Evolutionary conservation across 225 moss, liverwort and hornwort species (phyloP), one percentile per base, ranked within the genome.

Genomic region (Thuidium tamariscinum): DNA sequence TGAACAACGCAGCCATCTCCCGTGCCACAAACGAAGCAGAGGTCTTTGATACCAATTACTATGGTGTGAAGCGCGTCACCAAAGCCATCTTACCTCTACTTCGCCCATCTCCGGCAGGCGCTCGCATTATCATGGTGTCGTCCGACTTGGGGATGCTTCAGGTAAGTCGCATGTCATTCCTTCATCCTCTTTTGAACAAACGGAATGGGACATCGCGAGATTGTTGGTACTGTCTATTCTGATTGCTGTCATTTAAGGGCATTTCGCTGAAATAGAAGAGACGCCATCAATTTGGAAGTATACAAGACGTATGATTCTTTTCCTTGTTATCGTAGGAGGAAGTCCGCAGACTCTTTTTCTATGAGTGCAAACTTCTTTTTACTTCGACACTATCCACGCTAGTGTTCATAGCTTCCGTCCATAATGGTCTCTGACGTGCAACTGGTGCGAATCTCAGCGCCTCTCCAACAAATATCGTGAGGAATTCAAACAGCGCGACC

Each of bases 61-160:
- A 71, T 55, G 89, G 86, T 39, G 79, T 62, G 86, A 91, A 89
- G 79, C 85, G 83, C 34, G 86, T 91, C 39, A 87, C 86, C 27
- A 74, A 83, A 44, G 89, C 83, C n/a, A 17, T 91, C 34, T 74
- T 89, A 25, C 89, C 91, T 36, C n/a, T 91, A 36, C 84, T 89
- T 51, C 74, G 84, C 44, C 66, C 69, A 26, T 89, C 86, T 18
- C 69, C 86, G 48, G 85, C 88, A 72, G 85, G 90, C 57, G 88
- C 88, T 66, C 82, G 90, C 14, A 19, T 88, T 72, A 34, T 90
- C 62, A 90, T 77, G 39, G 88, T 88, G 14, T 64, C 79, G 5
- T 89, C 89, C n/a, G 0, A 0, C 36, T 32, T 79, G 79, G 89
- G 86, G 8, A 1, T 0, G 8, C 86, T 86, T 13, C 2, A 15